Evolutionary conservation across 1,284 basidiomycete genomes (phyloP).

Genomic region (Apiotrichum akiyoshidainum): DNA sequence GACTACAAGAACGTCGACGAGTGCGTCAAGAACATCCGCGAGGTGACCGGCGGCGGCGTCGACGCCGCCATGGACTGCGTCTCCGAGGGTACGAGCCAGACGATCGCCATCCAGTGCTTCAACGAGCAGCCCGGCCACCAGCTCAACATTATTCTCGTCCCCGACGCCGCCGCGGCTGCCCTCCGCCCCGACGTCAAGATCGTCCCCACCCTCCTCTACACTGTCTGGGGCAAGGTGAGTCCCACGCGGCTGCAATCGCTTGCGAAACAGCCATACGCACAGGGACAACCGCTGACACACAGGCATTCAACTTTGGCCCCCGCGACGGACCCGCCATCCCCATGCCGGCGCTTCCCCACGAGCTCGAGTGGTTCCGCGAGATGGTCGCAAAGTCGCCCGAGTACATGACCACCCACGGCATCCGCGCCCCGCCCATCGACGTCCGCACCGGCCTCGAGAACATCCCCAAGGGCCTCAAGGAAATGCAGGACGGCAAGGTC

Average conservation of each 20-base stretch:
- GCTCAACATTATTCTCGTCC: slow-evolving; percentile 33
- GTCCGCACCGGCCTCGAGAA: slow-evolving; percentile 30
- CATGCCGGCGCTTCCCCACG: slow-evolving; percentile 24
- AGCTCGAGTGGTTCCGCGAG: slow-evolving; percentile 30
- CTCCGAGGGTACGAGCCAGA: slow-evolving; percentile 30
- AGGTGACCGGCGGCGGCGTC: slow-evolving; percentile 38
- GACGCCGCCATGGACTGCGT: slow-evolving; percentile 38
- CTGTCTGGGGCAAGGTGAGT: slow-evolving; percentile 25
- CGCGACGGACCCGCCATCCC: slow-evolving; percentile 12
- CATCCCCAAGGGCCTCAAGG: slow-evolving; percentile 28
- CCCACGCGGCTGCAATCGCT: too few species aligned
- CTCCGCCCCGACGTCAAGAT: slow-evolving; percentile 30
- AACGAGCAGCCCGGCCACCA: slow-evolving; percentile 23
- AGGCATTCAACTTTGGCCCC: slow-evolving; percentile 36
- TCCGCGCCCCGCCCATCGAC: slow-evolving; percentile 35
- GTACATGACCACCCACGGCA: slow-evolving; percentile 23
- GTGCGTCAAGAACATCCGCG: slow-evolving; percentile 27
- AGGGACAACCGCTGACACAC: too few species aligned
- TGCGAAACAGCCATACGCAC: too few species aligned
- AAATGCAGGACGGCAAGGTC: slow-evolving; percentile 26
- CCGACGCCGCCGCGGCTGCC: slow-evolving; percentile 19
- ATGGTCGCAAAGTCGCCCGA: slow-evolving; percentile 24
- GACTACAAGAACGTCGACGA: slow-evolving; percentile 31
- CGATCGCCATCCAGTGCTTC: slow-evolving; percentile 31
- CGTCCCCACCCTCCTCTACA: slow-evolving; percentile 37